A percentile compares a stretch with the other conserved stretches of the same genome.
These are phyloP conservation scores for Amauroascus niger DNA, from an alignment of 2,329 filamentous ascomycete species.

Conservation along the genomic window DNA sequence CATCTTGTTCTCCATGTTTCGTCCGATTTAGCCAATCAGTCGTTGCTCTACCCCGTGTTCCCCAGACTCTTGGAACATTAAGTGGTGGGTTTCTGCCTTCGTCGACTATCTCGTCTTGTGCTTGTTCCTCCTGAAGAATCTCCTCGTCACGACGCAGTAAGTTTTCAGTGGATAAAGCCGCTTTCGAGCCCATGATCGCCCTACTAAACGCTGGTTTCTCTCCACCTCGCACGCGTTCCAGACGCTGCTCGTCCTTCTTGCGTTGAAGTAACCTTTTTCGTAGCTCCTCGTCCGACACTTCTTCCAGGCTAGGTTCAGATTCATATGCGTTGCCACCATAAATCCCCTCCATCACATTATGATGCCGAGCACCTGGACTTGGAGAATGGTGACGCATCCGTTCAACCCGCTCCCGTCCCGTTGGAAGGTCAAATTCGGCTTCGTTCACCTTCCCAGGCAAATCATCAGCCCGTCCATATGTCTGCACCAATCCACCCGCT, in stretches of 20 bases:
- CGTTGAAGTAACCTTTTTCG: conserved; percentile 30
- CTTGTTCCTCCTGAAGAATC: conserved; percentile 16
- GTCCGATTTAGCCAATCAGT: conserved; percentile 31
- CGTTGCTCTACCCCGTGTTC: conserved; percentile 25
- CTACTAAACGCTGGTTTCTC: conserved; percentile 35
- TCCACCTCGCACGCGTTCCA: conserved; percentile 31
- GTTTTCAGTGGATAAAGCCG: conserved; percentile 29
- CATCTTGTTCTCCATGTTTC: conserved; percentile 19
- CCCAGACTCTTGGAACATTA: conserved; percentile 34
- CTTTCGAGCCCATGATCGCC: conserved; percentile 26
- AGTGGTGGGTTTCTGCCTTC: conserved; percentile 25
- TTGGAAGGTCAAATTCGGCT: conserved; percentile 21
- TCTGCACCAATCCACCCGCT: conserved; percentile 30
- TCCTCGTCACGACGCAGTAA: conserved; percentile 29
- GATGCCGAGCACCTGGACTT: conserved; percentile 19
- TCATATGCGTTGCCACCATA: conserved; percentile 12
- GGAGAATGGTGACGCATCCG: conserved; percentile 22
- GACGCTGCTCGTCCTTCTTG: conserved; percentile 31
- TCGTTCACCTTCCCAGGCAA: conserved; percentile 25
- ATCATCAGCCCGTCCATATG: conserved; percentile 32
- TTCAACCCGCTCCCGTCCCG: conserved; percentile 16
- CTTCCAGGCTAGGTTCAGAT: conserved; percentile 19
- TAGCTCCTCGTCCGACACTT: conserved; percentile 27
- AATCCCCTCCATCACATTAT: conserved; percentile 4
- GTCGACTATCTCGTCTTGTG: conserved; percentile 19